phyloP scores from a whole-genome alignment of 202 grass and related monocot genomes.

The Setaria viridis region DNA sequence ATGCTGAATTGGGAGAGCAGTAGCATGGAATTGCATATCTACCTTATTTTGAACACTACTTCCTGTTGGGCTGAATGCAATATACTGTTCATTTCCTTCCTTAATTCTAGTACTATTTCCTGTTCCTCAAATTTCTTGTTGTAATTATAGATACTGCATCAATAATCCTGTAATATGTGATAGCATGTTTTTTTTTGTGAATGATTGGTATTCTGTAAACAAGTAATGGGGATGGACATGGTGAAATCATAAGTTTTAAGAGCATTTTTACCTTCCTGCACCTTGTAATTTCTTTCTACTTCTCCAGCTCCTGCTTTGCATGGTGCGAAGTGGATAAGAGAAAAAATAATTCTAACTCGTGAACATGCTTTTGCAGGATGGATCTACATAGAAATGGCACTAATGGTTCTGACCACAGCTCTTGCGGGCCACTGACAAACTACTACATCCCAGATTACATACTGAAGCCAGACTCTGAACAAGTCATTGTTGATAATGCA shows the following conservation, averaged over 20 bases:
- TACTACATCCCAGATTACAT: slow-evolving; percentile 94
- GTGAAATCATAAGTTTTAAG: background rate
- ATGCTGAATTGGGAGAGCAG: background rate
- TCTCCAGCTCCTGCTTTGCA: background rate
- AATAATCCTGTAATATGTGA: background rate
- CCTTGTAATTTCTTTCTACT: background rate
- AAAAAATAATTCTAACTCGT: background rate
- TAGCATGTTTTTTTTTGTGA: background rate
- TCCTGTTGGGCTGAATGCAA: background rate
- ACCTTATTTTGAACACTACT: background rate
- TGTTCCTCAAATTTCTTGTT: background rate
- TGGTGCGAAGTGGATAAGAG: background rate
- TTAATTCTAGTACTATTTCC: background rate
- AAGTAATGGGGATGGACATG: background rate
- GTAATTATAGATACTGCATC: slow-evolving; percentile 6
- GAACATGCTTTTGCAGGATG: slow-evolving; percentile 52
- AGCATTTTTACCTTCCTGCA: background rate
- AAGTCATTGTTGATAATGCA: background rate
- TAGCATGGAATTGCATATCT: background rate
- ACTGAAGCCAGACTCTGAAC: slow-evolving; percentile 55
- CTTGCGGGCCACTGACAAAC: slow-evolving; percentile 44
- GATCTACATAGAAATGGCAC: slow-evolving; percentile 27
- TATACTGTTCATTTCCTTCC: background rate
- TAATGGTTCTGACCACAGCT: slow-evolving; percentile 25
- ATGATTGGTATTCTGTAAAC: slow-evolving; percentile 12